Conservation (phyloP, 2,329 filamentous ascomycete species). For the Cyclaneusma minus region DNA sequence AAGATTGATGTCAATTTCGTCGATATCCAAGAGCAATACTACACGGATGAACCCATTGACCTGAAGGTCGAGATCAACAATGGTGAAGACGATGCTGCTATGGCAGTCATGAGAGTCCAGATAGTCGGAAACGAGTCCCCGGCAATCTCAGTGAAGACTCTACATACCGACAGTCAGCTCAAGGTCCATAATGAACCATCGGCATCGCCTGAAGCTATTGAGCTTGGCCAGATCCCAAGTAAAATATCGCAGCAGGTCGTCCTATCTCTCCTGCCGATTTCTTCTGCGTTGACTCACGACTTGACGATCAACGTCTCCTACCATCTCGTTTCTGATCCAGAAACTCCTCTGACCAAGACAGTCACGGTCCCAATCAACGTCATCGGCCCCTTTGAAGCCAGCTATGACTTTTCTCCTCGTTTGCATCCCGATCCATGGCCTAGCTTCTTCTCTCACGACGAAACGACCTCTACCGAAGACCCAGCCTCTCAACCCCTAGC, state of each 20-base stretch:
- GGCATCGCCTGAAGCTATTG: slow-evolving; percentile 5
- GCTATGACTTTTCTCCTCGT: slow-evolving; percentile 71
- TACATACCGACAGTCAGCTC: background rate
- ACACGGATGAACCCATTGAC: slow-evolving; percentile 63
- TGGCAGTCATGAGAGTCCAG: slow-evolving; percentile 53
- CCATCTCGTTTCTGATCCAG: slow-evolving; percentile 60
- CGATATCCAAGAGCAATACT: slow-evolving; percentile 55
- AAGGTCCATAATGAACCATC: slow-evolving; percentile 1
- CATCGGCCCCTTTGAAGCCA: slow-evolving; percentile 77
- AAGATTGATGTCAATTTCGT: slow-evolving; percentile 67
- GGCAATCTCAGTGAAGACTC: slow-evolving; percentile 23
- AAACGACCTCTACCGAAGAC: slow-evolving; percentile 19
- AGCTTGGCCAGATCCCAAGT: slow-evolving; percentile 25
- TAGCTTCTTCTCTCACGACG: slow-evolving; percentile 58
- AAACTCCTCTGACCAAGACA: slow-evolving; percentile 66
- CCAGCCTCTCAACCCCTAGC: slow-evolving; percentile 16
- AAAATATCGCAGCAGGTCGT: slow-evolving; percentile 27
- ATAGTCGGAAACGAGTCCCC: slow-evolving; percentile 44
- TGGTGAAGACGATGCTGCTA: slow-evolving; percentile 65
- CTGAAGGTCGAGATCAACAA: slow-evolving; percentile 62
- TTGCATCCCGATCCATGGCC: slow-evolving; percentile 73
- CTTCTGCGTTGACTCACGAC: slow-evolving; percentile 41
- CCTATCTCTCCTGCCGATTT: slow-evolving; percentile 33
- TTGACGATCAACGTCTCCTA: slow-evolving; percentile 64
- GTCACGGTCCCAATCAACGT: slow-evolving; percentile 55